Percentiles rank a stretch among this genome's conserved stretches.
These are phyloP conservation scores for Fusarium globosum DNA, from an alignment of 2,329 filamentous ascomycete genomes.

Conservation along the genomic window DNA sequence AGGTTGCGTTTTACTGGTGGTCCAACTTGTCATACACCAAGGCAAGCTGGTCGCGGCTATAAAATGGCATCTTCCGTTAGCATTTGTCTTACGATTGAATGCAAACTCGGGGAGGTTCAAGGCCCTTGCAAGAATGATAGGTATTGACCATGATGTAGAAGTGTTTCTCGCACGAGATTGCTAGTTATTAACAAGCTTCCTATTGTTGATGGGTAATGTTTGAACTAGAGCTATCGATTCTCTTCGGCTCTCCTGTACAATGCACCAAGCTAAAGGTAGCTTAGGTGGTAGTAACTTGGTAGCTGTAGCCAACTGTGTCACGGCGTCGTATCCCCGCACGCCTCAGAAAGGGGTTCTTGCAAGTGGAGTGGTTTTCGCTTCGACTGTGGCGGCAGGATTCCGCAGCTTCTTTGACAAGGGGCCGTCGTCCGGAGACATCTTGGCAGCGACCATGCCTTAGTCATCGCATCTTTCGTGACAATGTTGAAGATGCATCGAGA, in stretches of 20 bases:
- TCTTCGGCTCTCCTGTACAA: slow-evolving; percentile 19
- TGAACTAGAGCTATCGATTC: slow-evolving; percentile 38
- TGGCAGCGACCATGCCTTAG: not conserved
- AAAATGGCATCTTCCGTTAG: slow-evolving; percentile 20
- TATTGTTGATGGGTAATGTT: slow-evolving; percentile 23
- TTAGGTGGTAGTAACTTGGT: not conserved
- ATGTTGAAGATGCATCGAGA: not conserved
- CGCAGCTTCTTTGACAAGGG: slow-evolving; percentile 43
- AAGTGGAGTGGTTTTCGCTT: slow-evolving; percentile 34
- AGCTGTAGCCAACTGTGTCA: slow-evolving; percentile 22
- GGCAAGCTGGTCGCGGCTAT: not conserved
- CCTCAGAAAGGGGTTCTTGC: slow-evolving; percentile 44
- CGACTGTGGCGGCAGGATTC: slow-evolving; percentile 45
- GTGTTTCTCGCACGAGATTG: slow-evolving; percentile 1
- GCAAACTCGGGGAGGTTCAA: not conserved
- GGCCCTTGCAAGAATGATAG: not conserved
- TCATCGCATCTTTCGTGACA: not conserved
- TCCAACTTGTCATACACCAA: slow-evolving; percentile 22
- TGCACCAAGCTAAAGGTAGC: slow-evolving; percentile 20
- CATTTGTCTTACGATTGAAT: slow-evolving; percentile 6
- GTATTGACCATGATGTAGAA: not conserved
- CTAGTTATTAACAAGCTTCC: slow-evolving; percentile 19
- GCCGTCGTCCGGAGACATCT: slow-evolving; percentile 7
- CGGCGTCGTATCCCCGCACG: slow-evolving; percentile 26
- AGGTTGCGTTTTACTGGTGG: slow-evolving; percentile 20